Percentiles rank a stretch among this genome's conserved stretches.
phyloP scores from a whole-genome alignment of 768 basidiomycete species.

The Thelephora aurantiotincta region DNA sequence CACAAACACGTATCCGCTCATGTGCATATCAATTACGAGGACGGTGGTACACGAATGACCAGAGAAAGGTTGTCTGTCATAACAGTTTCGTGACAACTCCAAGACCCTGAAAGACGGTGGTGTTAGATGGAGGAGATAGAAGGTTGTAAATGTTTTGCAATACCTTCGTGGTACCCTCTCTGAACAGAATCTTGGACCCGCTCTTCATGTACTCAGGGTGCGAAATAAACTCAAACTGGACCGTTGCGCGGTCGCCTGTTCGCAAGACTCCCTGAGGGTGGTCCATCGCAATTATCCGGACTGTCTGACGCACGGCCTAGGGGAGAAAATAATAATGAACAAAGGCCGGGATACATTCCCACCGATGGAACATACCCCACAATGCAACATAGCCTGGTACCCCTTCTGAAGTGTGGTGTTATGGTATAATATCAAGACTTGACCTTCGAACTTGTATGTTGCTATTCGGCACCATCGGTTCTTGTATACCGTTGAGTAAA shows the following conservation, averaged over 20 bases:
- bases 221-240: conserved; percentile 90
- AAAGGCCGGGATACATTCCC: too few species aligned
- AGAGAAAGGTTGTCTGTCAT: conserved; percentile 15
- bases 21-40: too few species aligned
- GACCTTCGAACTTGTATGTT: conserved; percentile 78
- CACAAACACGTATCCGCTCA: too few species aligned
- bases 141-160: conserved; percentile 6
- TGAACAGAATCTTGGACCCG: conserved; percentile 85
- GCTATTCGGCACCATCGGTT: conserved; percentile 25
- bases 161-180: conserved; percentile 94
- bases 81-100: conserved; percentile 62
- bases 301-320: conserved; percentile 87
- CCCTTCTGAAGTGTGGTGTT: conserved; percentile 88
- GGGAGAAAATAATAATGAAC: conserved; percentile 2
- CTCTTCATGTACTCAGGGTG: conserved; percentile 86
- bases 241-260: conserved; percentile 89
- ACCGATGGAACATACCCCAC: conserved; percentile 41
- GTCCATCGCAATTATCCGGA: conserved; percentile 82
- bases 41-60: too few species aligned
- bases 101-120: conserved; percentile 36
- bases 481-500: neutral
- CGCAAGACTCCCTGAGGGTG: conserved; percentile 79
- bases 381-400: conserved; percentile 94
- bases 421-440: conserved; percentile 87
- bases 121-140: conserved; percentile 1